Percentiles rank a stretch among this genome's conserved stretches.
phyloP scores from a whole-genome alignment of 495 filamentous ascomycete genomes.

The Aspergillus indologenus region DNA sequence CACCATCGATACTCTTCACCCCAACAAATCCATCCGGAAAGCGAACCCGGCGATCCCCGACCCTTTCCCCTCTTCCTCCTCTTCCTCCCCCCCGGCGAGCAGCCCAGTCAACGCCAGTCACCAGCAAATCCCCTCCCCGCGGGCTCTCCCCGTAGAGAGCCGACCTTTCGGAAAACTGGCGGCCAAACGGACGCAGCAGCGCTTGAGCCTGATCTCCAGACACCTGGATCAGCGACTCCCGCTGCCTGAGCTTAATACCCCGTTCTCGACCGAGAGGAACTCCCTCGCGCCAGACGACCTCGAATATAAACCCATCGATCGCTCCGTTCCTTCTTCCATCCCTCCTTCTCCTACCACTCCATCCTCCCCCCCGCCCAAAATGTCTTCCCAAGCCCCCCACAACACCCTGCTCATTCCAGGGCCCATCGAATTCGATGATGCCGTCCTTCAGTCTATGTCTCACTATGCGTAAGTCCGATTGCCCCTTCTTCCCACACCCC shows the following conservation, averaged over 20 bases:
- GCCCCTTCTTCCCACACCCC: not conserved
- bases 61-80: not conserved
- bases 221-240: conserved; percentile 65
- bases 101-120: not conserved
- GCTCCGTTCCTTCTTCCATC: conserved; percentile 29
- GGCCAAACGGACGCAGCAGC: conserved; percentile 56
- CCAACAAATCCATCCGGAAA: not conserved
- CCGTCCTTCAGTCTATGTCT: conserved; percentile 88
- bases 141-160: conserved; percentile 32
- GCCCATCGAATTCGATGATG: conserved; percentile 98
- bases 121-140: conserved; percentile 34
- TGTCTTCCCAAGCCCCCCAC: conserved; percentile 79
- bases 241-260: conserved; percentile 61
- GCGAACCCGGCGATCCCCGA: conserved; percentile 36
- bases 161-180: conserved; percentile 51
- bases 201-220: conserved; percentile 76
- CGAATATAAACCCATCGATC: conserved; percentile 52
- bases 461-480: conserved; percentile 75
- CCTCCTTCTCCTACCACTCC: conserved; percentile 12
- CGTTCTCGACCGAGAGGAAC: conserved; percentile 63
- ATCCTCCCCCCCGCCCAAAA: conserved; percentile 39
- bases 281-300: conserved; percentile 54
- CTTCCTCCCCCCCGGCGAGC: not conserved
- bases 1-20: no score
- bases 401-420: conserved; percentile 88